A percentile compares a stretch with the other conserved stretches of the same genome.
Conservation (phyloP, 768 basidiomycete species). For the Suillus plorans region DNA sequence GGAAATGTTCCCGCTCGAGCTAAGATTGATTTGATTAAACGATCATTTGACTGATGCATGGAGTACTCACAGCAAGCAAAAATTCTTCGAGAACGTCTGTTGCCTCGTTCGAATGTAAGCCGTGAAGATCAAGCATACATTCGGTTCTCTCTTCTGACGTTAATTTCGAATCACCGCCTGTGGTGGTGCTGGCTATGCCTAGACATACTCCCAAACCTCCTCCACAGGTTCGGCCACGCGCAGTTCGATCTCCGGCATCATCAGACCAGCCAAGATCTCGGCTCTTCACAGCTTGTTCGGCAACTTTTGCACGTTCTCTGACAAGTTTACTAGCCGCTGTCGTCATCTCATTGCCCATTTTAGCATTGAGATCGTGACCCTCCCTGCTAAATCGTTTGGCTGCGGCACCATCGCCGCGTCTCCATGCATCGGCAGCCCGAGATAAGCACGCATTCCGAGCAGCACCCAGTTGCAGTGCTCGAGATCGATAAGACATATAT, state of each 20-base stretch:
- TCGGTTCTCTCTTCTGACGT: slow-evolving; percentile 91
- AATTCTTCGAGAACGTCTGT: slow-evolving; percentile 90
- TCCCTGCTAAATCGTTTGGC: slow-evolving; percentile 94
- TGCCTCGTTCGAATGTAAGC: slow-evolving; percentile 91
- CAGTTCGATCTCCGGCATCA: slow-evolving; percentile 76
- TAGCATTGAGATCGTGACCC: slow-evolving; percentile 89
- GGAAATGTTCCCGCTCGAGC: slow-evolving; percentile 87
- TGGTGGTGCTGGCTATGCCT: slow-evolving; percentile 71
- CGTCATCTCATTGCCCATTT: slow-evolving; percentile 85
- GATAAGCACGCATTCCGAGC: slow-evolving; percentile 93
- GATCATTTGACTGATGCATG: slow-evolving; percentile 3
- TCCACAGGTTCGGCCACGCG: slow-evolving; percentile 73
- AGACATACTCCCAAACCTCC: slow-evolving; percentile 83
- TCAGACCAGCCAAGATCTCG: slow-evolving; percentile 79
- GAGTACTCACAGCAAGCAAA: slow-evolving; percentile 70
- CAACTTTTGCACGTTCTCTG: slow-evolving; percentile 71
- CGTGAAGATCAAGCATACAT: slow-evolving; percentile 85
- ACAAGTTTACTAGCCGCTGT: slow-evolving; percentile 85
- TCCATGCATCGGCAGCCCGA: slow-evolving; percentile 94
- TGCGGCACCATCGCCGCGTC: slow-evolving; percentile 91
- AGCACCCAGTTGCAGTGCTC: slow-evolving; percentile 89
- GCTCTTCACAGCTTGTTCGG: slow-evolving; percentile 71
- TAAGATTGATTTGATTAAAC: slow-evolving; percentile 31
- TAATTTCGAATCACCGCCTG: slow-evolving; percentile 53
- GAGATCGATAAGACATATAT: slow-evolving; percentile 87